phyloP scores from a whole-genome alignment of 257 asterid genomes.

The Solanum peruvianum region DNA sequence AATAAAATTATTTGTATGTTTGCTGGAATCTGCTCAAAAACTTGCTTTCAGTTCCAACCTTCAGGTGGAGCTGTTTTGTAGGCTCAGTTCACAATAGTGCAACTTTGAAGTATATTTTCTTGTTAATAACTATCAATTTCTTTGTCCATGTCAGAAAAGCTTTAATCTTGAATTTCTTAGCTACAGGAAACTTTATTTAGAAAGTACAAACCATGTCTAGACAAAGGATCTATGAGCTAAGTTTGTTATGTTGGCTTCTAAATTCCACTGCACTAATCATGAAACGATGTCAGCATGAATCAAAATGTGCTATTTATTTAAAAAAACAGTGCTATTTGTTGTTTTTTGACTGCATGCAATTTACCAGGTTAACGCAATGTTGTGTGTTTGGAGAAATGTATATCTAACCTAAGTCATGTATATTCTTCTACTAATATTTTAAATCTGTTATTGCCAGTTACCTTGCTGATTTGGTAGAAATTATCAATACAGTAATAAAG shows the following conservation, averaged over 20 bases:
- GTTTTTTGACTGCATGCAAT: not conserved
- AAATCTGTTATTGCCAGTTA: slow-evolving; percentile 47
- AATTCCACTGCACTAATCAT: not conserved
- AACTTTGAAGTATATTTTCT: not conserved
- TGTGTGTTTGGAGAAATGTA: not conserved
- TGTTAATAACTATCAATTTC: not conserved
- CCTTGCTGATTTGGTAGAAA: slow-evolving; percentile 90
- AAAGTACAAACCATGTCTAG: not conserved
- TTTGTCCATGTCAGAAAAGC: not conserved
- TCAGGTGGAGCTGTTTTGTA: not conserved
- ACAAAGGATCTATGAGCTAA: not conserved
- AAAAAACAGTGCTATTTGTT: not conserved
- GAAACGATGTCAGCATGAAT: not conserved
- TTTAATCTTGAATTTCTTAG: not conserved
- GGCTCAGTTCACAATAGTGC: not conserved
- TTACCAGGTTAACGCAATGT: not conserved
- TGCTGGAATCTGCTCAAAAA: not conserved
- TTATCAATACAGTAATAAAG: slow-evolving; percentile 56
- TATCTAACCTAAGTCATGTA: not conserved
- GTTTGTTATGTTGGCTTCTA: not conserved
- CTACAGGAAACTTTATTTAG: not conserved
- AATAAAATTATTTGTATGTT: not conserved
- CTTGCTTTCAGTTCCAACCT: not conserved
- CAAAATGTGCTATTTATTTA: not conserved
- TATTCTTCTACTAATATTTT: slow-evolving; percentile 2